Base-by-base conservation (phyloP, 179 eudicot genomes). In the Heliamphora pulchella region DNA sequence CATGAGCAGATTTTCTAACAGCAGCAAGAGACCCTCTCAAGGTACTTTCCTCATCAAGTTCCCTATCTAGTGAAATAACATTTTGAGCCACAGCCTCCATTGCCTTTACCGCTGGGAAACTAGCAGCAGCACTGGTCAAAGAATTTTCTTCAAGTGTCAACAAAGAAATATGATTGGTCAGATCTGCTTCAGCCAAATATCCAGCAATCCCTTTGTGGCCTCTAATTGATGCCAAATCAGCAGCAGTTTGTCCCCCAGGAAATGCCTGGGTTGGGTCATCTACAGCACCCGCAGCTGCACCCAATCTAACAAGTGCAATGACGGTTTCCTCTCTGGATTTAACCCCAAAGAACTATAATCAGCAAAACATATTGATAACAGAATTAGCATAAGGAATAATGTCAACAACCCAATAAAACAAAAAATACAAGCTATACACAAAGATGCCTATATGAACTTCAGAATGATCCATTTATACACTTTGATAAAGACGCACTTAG, bases 131-230 rank as follows among this genome's bases (percentile, higher is more conserved):
- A 79, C 79, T 80, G 79, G 83, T 83, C 63, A 77, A 8, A 62
- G 82, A 81, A 80, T 80, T 82, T 15, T 88, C 91, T 11, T 61
- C 81, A 83, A 88, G 59, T 46, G 88, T 86, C 75, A 92, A 86
- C 47, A 86, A 82, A 74, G 79, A 81, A 62, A 88, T 88, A 82
- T 89, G 92, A 74, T 82, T 78, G 57, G 91, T 89, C 81, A 92
- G 87, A 54, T 88, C 88, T 48, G 87, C 85, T 81, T 92, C 97
- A 3, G 97, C 92, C 51, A 92, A 89, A 85, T 83, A 92, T 39
- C 91, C 97, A 57, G 94, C 89, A 57, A 92, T 86, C 82, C 94
- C 94, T 82, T 88, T 89, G 83, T 82, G 87, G 69, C 97, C 97
- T 64, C 92, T 86, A 66, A 83, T 84, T 53, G 92, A 88, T 80